phyloP scores from a whole-genome alignment of 2,329 filamentous ascomycete genomes.

The Fulvia fulva region DNA sequence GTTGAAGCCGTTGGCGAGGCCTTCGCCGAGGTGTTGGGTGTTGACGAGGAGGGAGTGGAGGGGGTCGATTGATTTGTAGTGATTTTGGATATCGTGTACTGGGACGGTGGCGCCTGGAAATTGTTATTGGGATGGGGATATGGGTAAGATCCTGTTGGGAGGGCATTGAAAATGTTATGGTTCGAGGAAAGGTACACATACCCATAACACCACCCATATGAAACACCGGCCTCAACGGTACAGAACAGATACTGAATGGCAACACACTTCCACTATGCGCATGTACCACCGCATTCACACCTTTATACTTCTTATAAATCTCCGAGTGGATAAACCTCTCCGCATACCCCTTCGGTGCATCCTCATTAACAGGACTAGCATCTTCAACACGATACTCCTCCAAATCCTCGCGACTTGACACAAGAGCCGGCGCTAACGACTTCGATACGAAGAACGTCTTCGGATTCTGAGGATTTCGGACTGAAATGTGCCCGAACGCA shows the following conservation, averaged over 20 bases:
- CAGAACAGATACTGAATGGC: slow-evolving; percentile 40
- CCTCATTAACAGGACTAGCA: slow-evolving; percentile 29
- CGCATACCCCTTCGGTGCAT: slow-evolving; percentile 32
- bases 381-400: slow-evolving; percentile 44
- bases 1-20: slow-evolving; percentile 32
- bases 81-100: slow-evolving; percentile 32
- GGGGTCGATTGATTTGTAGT: slow-evolving; percentile 29
- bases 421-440: slow-evolving; percentile 42
- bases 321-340: slow-evolving; percentile 45
- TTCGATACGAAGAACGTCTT: slow-evolving; percentile 44
- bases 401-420: slow-evolving; percentile 40
- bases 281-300: slow-evolving; percentile 44
- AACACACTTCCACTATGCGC: slow-evolving; percentile 41
- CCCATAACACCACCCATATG: slow-evolving; percentile 46
- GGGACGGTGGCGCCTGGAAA: slow-evolving; percentile 25
- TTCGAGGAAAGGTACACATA: slow-evolving; percentile 17
- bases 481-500: slow-evolving; percentile 35
- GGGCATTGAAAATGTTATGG: neutral
- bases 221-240: slow-evolving; percentile 41
- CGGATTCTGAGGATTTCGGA: slow-evolving; percentile 35
- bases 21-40: slow-evolving; percentile 32
- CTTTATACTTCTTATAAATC: slow-evolving; percentile 44
- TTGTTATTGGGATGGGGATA: neutral
- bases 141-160: too few species aligned
- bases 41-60: slow-evolving; percentile 34